A percentile compares a stretch with the other conserved stretches of the same genome.
Evolutionary conservation across 2,329 filamentous ascomycete genomes (phyloP).

Genomic region (Cytospora mali): DNA sequence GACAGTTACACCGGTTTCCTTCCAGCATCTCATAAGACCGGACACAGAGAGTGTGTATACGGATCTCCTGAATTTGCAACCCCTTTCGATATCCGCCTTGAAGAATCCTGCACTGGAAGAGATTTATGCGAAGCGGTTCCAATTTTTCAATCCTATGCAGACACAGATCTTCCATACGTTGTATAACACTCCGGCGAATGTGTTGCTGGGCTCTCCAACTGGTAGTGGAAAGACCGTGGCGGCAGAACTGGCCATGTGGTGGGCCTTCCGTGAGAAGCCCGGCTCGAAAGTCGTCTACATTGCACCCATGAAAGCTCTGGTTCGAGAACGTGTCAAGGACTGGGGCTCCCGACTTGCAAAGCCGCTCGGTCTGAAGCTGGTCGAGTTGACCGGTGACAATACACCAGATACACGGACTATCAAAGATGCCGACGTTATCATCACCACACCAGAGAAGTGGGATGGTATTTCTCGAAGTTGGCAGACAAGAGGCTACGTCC

Average conservation of each 20-base stretch:
- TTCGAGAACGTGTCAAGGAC: constrained; percentile 93
- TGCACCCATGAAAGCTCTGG: constrained; percentile 97
- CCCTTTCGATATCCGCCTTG: constrained; percentile 80
- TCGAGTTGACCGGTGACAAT: constrained; percentile 96
- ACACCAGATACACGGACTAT: constrained; percentile 97
- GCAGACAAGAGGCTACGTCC: constrained; percentile 96
- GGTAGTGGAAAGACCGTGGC: constrained; percentile 98
- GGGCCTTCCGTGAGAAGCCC: constrained; percentile 92
- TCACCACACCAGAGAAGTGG: constrained; percentile 99
- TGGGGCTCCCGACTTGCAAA: constrained; percentile 82
- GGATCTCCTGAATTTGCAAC: constrained; percentile 88
- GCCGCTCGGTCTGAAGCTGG: constrained; percentile 84
- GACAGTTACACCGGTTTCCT: constrained; percentile 92
- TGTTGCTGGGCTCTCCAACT: constrained; percentile 91
- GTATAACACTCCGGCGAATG: constrained; percentile 89
- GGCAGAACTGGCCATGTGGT: constrained; percentile 98
- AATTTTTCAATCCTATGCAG: constrained; percentile 99
- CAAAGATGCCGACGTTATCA: constrained; percentile 93
- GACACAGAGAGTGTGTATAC: constrained; percentile 98
- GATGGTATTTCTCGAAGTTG: constrained; percentile 98
- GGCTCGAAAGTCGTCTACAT: constrained; percentile 99
- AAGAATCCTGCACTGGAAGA: constrained; percentile 87
- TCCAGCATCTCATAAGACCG: constrained; percentile 95
- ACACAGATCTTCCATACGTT: constrained; percentile 97
- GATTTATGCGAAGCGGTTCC: constrained; percentile 84